Evolutionary conservation across 805 yeast genomes (phyloP), one percentile per base, ranked within the genome.

Genomic region (Saccharomyces jurei): DNA sequence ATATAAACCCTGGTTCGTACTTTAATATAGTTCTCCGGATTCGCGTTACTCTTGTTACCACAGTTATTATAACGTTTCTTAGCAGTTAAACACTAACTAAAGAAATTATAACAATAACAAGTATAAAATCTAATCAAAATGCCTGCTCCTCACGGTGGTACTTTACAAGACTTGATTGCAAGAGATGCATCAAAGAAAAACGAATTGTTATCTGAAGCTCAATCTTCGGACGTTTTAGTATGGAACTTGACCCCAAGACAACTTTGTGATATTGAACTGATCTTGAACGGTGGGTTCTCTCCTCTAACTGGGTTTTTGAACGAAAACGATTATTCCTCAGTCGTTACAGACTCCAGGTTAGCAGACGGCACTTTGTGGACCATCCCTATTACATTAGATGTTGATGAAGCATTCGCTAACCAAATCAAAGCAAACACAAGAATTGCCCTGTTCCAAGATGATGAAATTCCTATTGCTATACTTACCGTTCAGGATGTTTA

Each of bases 81-180:
- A 17, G 11, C 50, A 49, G 11, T 25, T 31, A 14, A 31, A 3
- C 13, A n/a, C 21, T 30, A 49, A 49, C 28, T 9, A 14, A 30
- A 29, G 21, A 32, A 49, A 17, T 8, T 41, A 32, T 5, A 49
- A 31, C 25, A 49, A 25, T 13, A 21, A 36, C 22, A n/a, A 36
- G 6, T 17, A 22, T 49, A 49, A 49, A 36, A 8, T 21, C 17
- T 5, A 46, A 25, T 26, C 17, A 56, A 28, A 50, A 84, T 84
- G 88, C 84, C 86, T 56, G 73, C 82, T 64, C 96, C 98, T 55
- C 97, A 92, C 80, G 98, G 97, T 68, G 97, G 97, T 64, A 76
- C 77, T 53, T 81, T 91, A 61, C 85, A 91, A 72, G 98, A 91
- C 70, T 79, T 91, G 58, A 79, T 90, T 55, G 81, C 83, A 53